Evolutionary conservation across 2,329 filamentous ascomycete species (phyloP).

Genomic region (Curvularia spicifera): DNA sequence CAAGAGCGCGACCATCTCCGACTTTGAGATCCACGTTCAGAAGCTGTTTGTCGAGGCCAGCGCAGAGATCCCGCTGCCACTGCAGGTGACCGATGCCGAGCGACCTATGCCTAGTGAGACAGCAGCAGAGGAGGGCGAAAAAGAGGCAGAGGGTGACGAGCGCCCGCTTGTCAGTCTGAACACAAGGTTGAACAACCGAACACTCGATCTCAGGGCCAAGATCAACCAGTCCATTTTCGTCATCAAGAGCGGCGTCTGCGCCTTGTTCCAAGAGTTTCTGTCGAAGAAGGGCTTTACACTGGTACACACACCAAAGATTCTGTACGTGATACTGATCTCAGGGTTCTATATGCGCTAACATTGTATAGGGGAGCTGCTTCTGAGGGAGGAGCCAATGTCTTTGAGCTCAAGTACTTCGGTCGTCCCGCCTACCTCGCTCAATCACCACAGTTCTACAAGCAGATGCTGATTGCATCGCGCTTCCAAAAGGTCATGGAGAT

Average conservation of each 20-base stretch:
- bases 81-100: constrained; percentile 63
- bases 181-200: constrained; percentile 88
- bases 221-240: constrained; percentile 88
- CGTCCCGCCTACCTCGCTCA: constrained; percentile 80
- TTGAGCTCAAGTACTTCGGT: constrained; percentile 88
- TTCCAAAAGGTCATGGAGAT: constrained; percentile 80
- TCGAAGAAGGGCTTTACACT: constrained; percentile 75
- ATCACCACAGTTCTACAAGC: constrained; percentile 86
- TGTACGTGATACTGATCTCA: constrained; percentile 4
- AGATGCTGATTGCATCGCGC: constrained; percentile 81
- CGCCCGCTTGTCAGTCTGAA: constrained; percentile 78
- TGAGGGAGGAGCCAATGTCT: constrained; percentile 92
- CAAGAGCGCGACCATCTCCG: constrained; percentile 81
- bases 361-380: constrained; percentile 71
- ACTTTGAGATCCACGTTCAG: constrained; percentile 85
- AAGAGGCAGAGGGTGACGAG: constrained; percentile 60
- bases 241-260: constrained; percentile 69
- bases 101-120: constrained; percentile 56
- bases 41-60: constrained; percentile 81
- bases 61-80: constrained; percentile 65
- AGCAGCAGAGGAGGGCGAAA: constrained; percentile 57
- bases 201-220: constrained; percentile 88
- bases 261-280: constrained; percentile 81
- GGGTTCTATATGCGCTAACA: not conserved
- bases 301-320: constrained; percentile 81